Base-by-base conservation (phyloP, 441 rosid species). In the Arabidopsis hybrid region DNA sequence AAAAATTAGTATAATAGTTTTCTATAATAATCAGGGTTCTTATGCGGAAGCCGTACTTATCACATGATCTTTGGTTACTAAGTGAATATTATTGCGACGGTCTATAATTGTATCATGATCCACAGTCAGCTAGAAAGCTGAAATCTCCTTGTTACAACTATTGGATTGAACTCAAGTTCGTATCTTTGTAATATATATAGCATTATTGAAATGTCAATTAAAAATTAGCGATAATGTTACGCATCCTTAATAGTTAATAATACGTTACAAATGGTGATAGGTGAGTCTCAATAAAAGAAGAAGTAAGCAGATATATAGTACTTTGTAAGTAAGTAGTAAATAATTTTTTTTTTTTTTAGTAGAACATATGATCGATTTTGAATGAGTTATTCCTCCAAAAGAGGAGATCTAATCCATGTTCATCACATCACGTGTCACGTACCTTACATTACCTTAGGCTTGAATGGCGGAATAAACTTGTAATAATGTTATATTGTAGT, bases 331-430 rank as follows among this genome's bases (percentile, higher is more conserved):
- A 39, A 59, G 35, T 18, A 21, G 2, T 43, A 43, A 8, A 43
- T n/a, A n/a, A n/a, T n/a, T n/a, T n/a, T n/a, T n/a, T n/a, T n/a
- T n/a, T 29, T 18, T 18, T 18, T 18, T 18, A 18, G 21, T 18
- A 18, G 21, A 29, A 69, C 58, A 36, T 21, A 57, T 4, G 16
- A 43, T 7, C 26, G 36, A 8, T 7, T 26, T 10, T 1, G 43
- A 43, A 46, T 45, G 56, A 66, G 52, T 60, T 42, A 67, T 60
- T 67, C 61, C 73, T 60, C 42, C 55, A 7, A 67, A 69, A 69
- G 60, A 38, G 66, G 66, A 64, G 74, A 75, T 75, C 79, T 75
- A 60, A 55, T 61, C 60, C 79, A 69, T 62, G 74, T 69, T 62
- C 79, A 46, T 55, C 53, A 46, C 70, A 18, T 75, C 74, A 75